Conservation (phyloP, 75 land plant species). For the Cunninghamia lanceolata region DNA sequence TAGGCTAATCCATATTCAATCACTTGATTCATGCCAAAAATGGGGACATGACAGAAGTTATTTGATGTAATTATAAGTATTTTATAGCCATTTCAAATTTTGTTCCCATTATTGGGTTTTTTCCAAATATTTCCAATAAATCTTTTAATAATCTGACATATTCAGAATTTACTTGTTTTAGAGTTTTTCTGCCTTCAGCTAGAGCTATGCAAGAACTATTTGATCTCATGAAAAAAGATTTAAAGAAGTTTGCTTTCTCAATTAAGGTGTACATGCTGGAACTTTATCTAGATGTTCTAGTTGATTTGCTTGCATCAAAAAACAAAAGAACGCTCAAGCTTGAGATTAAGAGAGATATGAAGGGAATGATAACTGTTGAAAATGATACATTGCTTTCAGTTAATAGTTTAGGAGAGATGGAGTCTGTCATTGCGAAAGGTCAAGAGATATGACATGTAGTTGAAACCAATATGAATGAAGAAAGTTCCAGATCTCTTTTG, state of each 20-base stretch:
- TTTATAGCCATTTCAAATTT: no score
- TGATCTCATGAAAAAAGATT: constrained; percentile 20
- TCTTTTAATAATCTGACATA: no score
- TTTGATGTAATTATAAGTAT: no score
- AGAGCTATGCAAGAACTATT: constrained; percentile 19
- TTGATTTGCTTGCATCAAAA: constrained; percentile 82
- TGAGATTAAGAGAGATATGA: constrained; percentile 93
- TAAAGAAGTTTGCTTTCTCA: constrained; percentile 22
- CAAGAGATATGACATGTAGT: constrained; percentile 75
- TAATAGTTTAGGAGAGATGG: constrained; percentile 67
- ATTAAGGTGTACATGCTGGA: constrained; percentile 89
- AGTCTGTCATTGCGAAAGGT: constrained; percentile 62
- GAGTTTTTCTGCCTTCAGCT: no score
- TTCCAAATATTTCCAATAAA: no score
- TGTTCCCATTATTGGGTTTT: no score
- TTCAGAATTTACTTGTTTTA: no score
- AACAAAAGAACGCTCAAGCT: constrained; percentile 65
- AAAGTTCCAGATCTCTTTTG: constrained; percentile 97
- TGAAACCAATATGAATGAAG: constrained; percentile 96
- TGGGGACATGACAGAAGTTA: no score
- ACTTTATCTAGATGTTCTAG: constrained; percentile 88
- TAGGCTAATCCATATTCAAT: no score
- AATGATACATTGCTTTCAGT: constrained; percentile 67
- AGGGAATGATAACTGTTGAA: constrained; percentile 95
- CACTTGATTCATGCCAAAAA: no score